phyloP scores from a whole-genome alignment of 2,329 filamentous ascomycete genomes.

The Immersiporthe knoxdaviesiana region DNA sequence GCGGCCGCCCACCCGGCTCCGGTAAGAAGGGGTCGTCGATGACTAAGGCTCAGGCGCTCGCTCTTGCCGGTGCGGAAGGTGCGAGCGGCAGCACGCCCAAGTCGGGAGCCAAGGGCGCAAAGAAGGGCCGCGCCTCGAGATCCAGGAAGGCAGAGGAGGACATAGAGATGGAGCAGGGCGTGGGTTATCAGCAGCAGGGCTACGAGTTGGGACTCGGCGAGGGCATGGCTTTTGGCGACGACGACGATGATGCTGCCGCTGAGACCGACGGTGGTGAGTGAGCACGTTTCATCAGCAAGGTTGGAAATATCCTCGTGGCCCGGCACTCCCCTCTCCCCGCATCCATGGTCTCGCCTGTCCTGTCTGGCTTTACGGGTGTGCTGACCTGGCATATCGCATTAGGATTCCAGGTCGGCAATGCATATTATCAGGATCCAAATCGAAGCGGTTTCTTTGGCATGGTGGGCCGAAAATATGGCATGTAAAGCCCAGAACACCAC shows the following conservation, averaged over 20 bases:
- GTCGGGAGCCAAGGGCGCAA: slow-evolving; percentile 9
- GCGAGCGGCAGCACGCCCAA: slow-evolving; percentile 1
- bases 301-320: slow-evolving; percentile 13
- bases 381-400: slow-evolving; percentile 8
- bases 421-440: not conserved
- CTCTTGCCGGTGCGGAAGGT: slow-evolving; percentile 7
- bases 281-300: slow-evolving; percentile 27
- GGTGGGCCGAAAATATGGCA: slow-evolving; percentile 25
- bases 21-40: slow-evolving; percentile 16
- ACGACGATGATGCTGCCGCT: slow-evolving; percentile 13
- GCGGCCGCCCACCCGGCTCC: slow-evolving; percentile 23
- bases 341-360: not conserved
- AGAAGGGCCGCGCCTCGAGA: slow-evolving; percentile 12
- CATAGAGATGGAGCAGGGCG: slow-evolving; percentile 18
- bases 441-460: slow-evolving; percentile 22
- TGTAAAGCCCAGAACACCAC: not conserved
- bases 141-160: slow-evolving; percentile 18
- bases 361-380: not conserved
- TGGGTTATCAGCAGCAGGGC: slow-evolving; percentile 1
- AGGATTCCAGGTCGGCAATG: slow-evolving; percentile 1
- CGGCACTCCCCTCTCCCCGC: too few relatives aligned
- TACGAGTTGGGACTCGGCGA: slow-evolving; percentile 14
- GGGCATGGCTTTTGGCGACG: slow-evolving; percentile 17
- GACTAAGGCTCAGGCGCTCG: slow-evolving; percentile 9
- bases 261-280: slow-evolving; percentile 28